Evolutionary conservation across 2,329 filamentous ascomycete species (phyloP), one percentile per base, ranked within the genome.

Genomic region (Xylaria arbuscula): DNA sequence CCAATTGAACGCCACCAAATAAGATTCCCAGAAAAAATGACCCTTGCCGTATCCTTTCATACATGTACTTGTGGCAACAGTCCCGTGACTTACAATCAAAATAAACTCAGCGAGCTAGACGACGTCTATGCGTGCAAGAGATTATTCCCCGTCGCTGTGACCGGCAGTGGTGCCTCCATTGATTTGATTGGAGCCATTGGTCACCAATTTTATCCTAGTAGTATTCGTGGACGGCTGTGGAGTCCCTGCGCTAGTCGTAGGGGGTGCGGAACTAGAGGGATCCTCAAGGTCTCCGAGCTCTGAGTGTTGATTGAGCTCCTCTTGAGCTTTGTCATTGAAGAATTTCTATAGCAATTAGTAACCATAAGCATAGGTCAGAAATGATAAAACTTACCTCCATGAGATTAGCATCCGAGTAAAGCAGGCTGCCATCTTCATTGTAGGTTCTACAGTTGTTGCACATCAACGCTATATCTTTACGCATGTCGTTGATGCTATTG

Each of bases 371-470:
- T 7, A 19, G 13, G 19, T n/a, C 34, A 19, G 54, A 56, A 22
- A 5, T 3, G 38, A 48, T 54, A 65, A 50, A 82, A 82, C 90
- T 84, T 84, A 97, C 94, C 87, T 97, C 93, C 81, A 99, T 98
- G 63, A 92, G 86, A 80, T 94, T 94, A 58, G 95, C 95, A 84
- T 99, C 96, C 76, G 93, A 88, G 82, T 94, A 98, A 62, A 99
- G 87, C 75, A 97, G 85, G 80, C 94, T 98, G 66, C 91, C 92
- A 78, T 98, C 96, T 81, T 99, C 97, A 77, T 99, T 99, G 85
- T 97, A 99, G 2, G 92, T 96, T 79, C 93, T 89, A 72, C 95
- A 97, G 80, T 99, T 99, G 78, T 87, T 89, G 79, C 94, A 96
- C 81, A 99, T 88, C 71, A 95, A 83, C 59, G 90, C 88, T 70